Percentiles rank a stretch among this genome's conserved stretches.
These are phyloP conservation scores for Phaeosphaeriaceae sp. DNA, from an alignment of 2,329 filamentous ascomycete genomes.

Conservation along the genomic window DNA sequence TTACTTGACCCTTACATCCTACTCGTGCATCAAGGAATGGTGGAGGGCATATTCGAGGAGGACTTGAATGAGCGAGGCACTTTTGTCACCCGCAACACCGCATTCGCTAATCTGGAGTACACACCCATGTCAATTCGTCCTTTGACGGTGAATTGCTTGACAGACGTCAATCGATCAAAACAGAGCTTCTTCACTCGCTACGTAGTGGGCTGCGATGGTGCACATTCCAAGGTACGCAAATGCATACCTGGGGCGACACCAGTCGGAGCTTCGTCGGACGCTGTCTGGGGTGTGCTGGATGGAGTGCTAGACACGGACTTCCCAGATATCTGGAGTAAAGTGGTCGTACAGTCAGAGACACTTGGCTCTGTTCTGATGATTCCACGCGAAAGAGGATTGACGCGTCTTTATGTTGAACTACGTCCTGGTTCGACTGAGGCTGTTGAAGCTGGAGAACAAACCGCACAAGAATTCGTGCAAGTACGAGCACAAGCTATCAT, in stretches of 20 bases:
- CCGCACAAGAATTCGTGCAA: slow-evolving; percentile 73
- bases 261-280: slow-evolving; percentile 59
- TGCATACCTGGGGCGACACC: slow-evolving; percentile 60
- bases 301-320: slow-evolving; percentile 75
- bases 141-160: slow-evolving; percentile 52
- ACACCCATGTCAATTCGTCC: slow-evolving; percentile 44
- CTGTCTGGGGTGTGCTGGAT: slow-evolving; percentile 76
- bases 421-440: slow-evolving; percentile 45
- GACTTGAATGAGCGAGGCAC: slow-evolving; percentile 71
- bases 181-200: slow-evolving; percentile 65
- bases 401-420: slow-evolving; percentile 63
- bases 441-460: slow-evolving; percentile 36
- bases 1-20: slow-evolving; percentile 62
- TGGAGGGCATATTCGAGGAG: slow-evolving; percentile 73
- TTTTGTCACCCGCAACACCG: slow-evolving; percentile 68
- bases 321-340: slow-evolving; percentile 78
- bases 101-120: slow-evolving; percentile 63
- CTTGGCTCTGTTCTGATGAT: slow-evolving; percentile 76
- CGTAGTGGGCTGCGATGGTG: slow-evolving; percentile 75
- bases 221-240: slow-evolving; percentile 73
- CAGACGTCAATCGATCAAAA: slow-evolving; percentile 44
- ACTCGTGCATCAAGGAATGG: slow-evolving; percentile 74
- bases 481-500: slow-evolving; percentile 62
- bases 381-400: slow-evolving; percentile 75
- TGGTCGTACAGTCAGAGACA: slow-evolving; percentile 70